Evolutionary conservation across 2,329 filamentous ascomycete genomes (phyloP).

Genomic region (Pestalotiopsis sp.): DNA sequence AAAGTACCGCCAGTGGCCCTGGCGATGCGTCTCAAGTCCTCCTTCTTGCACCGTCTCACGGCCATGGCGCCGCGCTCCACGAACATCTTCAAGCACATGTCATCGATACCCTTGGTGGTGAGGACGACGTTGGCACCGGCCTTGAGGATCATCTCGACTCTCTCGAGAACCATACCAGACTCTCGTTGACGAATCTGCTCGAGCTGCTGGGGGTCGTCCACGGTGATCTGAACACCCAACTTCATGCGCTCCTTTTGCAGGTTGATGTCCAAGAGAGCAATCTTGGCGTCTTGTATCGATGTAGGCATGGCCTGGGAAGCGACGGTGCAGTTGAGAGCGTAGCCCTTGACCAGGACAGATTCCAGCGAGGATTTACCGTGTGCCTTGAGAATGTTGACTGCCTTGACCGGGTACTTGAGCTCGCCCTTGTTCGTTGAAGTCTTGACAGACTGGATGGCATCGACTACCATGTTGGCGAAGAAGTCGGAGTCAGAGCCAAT

Average conservation of each 20-base stretch:
- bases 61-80: conserved; percentile 95
- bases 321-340: conserved; percentile 97
- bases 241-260: conserved; percentile 99
- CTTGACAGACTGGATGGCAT: conserved; percentile 94
- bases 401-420: conserved; percentile 96
- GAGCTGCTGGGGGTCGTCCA: conserved; percentile 94
- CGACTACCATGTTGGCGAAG: conserved; percentile 95
- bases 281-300: conserved; percentile 88
- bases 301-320: conserved; percentile 98
- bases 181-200: conserved; percentile 96
- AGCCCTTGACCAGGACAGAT: conserved; percentile 90
- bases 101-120: conserved; percentile 98
- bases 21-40: conserved; percentile 92
- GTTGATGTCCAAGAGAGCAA: conserved; percentile 96
- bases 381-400: conserved; percentile 97
- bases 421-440: conserved; percentile 87
- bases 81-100: conserved; percentile 91
- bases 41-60: conserved; percentile 96
- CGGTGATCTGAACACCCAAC: conserved; percentile 95
- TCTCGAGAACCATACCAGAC: conserved; percentile 87
- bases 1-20: conserved; percentile 94
- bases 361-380: conserved; percentile 91
- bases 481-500: conserved; percentile 95
- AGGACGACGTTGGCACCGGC: conserved; percentile 93
- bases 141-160: conserved; percentile 97